Percentiles rank a stretch among this genome's conserved stretches.
Conservation (phyloP, 805 yeast species). For the Isabelozyma heimii region DNA sequence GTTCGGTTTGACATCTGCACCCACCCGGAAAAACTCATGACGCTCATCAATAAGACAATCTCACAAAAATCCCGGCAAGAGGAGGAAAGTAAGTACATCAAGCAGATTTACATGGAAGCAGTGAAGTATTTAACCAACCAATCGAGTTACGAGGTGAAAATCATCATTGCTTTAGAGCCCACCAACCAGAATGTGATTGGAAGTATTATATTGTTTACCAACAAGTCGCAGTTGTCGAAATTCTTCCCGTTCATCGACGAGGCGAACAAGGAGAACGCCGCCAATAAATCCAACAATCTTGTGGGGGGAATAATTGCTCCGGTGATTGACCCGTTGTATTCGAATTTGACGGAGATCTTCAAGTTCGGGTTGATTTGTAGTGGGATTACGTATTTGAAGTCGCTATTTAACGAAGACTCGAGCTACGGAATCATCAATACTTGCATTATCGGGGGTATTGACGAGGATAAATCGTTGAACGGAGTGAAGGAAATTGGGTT, state of each 20-base stretch:
- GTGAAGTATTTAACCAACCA: constrained; percentile 24
- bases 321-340: constrained; percentile 51
- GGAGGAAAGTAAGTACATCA: constrained; percentile 4
- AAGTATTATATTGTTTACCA: constrained; percentile 46
- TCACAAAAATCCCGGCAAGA: constrained; percentile 4
- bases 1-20: constrained; percentile 55
- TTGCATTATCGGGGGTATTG: constrained; percentile 37
- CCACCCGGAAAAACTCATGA: constrained; percentile 39
- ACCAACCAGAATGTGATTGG: constrained; percentile 53
- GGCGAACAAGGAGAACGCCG: constrained; percentile 1
- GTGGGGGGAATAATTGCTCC: constrained; percentile 55
- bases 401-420: constrained; percentile 23
- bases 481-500: constrained; percentile 46
- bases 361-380: constrained; percentile 57
- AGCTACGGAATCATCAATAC: constrained; percentile 19
- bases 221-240: constrained; percentile 41
- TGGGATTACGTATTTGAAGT: constrained; percentile 47
- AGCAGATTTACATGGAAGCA: constrained; percentile 36
- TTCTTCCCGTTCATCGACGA: constrained; percentile 53
- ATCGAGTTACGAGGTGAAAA: constrained; percentile 36
- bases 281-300: constrained; percentile 5
- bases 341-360: constrained; percentile 52
- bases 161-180: constrained; percentile 54
- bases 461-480: constrained; percentile 28
- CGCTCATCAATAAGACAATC: constrained; percentile 28